Percentiles rank a stretch among this genome's conserved stretches.
Evolutionary conservation across 768 basidiomycete species (phyloP).

Genomic region (Daedaleopsis sinensis): DNA sequence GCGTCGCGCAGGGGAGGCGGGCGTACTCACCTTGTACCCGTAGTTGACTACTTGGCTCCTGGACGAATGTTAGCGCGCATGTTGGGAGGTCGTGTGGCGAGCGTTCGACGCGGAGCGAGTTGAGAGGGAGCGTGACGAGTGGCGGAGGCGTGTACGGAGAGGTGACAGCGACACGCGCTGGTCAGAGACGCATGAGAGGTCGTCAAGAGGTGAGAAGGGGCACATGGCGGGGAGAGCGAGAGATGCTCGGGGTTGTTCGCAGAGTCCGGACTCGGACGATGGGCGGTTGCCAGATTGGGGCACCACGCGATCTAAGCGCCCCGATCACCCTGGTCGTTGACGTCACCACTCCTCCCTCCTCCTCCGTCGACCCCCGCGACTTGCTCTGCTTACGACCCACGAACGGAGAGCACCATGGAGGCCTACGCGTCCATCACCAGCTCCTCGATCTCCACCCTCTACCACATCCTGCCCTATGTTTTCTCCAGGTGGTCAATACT

Average conservation of each 20-base stretch:
- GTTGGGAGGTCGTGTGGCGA: too few species aligned
- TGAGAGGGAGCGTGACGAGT: too few species aligned
- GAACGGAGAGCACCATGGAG: conserved; percentile 8
- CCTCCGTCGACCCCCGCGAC: conserved; percentile 6
- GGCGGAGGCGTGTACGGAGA: too few species aligned
- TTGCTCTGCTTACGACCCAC: background rate
- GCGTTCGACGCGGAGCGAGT: too few species aligned
- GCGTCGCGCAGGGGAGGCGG: too few species aligned
- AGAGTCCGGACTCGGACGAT: background rate
- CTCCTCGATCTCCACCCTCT: conserved; percentile 35
- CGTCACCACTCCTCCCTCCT: conserved; percentile 12
- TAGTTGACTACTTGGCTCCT: too few species aligned
- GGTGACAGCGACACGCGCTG: too few species aligned
- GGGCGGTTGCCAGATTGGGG: background rate
- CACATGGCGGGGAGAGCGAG: background rate
- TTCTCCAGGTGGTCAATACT: conserved; percentile 54
- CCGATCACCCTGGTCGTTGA: background rate
- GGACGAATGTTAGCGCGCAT: too few species aligned
- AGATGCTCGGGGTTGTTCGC: background rate
- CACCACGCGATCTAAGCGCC: background rate
- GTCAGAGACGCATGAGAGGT: conserved; percentile 13
- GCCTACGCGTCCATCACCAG: conserved; percentile 23
- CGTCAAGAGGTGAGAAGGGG: background rate
- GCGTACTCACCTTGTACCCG: too few species aligned
- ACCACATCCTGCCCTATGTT: conserved; percentile 50